Evolutionary conservation across 129 eudicot genomes (phyloP).

Genomic region (Flaveria brownii): DNA sequence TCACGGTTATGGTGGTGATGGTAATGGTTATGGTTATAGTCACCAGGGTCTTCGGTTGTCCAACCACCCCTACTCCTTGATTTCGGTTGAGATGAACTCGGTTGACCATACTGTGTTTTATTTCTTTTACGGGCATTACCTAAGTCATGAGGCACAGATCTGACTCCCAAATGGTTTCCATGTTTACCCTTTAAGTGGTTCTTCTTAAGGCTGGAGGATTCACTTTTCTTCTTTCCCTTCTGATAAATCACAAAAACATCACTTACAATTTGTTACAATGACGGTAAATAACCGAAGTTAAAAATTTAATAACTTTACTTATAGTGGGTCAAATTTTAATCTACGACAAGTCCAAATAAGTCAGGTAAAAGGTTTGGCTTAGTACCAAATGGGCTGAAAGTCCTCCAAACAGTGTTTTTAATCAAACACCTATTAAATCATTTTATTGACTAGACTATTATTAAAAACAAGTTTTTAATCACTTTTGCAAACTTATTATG

Average conservation of each 20-base stretch:
- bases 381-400: neutral
- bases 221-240: slow-evolving; percentile 59
- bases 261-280: neutral
- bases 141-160: slow-evolving; percentile 57
- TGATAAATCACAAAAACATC: slow-evolving; percentile 20
- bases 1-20: slow-evolving; percentile 13
- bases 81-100: slow-evolving; percentile 44
- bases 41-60: slow-evolving; percentile 64
- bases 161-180: slow-evolving; percentile 32
- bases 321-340: neutral
- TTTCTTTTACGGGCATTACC: slow-evolving; percentile 54
- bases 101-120: slow-evolving; percentile 38
- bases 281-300: neutral
- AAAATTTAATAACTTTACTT: neutral
- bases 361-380: neutral
- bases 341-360: neutral
- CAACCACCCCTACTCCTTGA: slow-evolving; percentile 60
- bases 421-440: neutral
- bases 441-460: neutral
- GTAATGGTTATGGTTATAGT: slow-evolving; percentile 16
- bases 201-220: slow-evolving; percentile 49
- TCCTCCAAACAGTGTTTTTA: neutral
- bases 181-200: slow-evolving; percentile 39
- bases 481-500: neutral
- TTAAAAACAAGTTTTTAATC: no score